Percentiles rank a stretch among this genome's conserved stretches.
These are phyloP conservation scores for Sindora glabra DNA, from an alignment of 306 rosid species.

Conservation along the genomic window DNA sequence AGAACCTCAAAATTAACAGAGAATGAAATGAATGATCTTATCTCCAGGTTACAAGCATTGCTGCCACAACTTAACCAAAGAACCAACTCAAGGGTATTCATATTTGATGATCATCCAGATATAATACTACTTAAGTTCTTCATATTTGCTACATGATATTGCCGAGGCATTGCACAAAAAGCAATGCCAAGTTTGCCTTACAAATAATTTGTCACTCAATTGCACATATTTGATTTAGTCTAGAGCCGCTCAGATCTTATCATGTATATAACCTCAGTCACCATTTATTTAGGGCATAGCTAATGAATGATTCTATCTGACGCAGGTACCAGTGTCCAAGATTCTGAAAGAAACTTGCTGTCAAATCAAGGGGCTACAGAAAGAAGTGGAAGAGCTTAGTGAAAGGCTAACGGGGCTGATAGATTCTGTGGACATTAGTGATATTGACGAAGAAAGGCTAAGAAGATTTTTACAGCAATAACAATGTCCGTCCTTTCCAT, in stretches of 20 bases:
- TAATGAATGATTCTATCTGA: no score
- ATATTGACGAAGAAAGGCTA: conserved; percentile 23
- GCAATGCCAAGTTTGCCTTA: no score
- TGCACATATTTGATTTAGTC: no score
- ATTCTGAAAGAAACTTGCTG: conserved; percentile 26
- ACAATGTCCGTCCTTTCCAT: not conserved
- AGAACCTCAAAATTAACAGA: conserved; percentile 21
- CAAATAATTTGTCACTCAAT: no score
- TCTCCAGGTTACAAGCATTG: conserved; percentile 26
- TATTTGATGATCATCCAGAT: no score
- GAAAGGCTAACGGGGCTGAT: conserved; percentile 25
- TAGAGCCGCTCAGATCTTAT: no score
- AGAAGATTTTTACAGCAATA: conserved; percentile 18
- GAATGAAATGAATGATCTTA: conserved; percentile 31
- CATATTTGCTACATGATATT: no score
- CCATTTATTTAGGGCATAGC: no score
- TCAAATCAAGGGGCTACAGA: conserved; percentile 32
- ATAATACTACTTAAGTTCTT: no score
- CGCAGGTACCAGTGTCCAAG: conserved; percentile 27
- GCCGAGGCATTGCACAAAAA: no score
- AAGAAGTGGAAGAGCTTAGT: conserved; percentile 34
- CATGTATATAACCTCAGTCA: no score
- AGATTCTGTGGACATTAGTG: conserved; percentile 29
- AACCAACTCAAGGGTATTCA: conserved; percentile 30
- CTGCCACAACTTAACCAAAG: conserved; percentile 29